A percentile compares a stretch with the other conserved stretches of the same genome.
Evolutionary conservation across 1,284 basidiomycete species (phyloP).

Genomic region (Lentinus polychrous): DNA sequence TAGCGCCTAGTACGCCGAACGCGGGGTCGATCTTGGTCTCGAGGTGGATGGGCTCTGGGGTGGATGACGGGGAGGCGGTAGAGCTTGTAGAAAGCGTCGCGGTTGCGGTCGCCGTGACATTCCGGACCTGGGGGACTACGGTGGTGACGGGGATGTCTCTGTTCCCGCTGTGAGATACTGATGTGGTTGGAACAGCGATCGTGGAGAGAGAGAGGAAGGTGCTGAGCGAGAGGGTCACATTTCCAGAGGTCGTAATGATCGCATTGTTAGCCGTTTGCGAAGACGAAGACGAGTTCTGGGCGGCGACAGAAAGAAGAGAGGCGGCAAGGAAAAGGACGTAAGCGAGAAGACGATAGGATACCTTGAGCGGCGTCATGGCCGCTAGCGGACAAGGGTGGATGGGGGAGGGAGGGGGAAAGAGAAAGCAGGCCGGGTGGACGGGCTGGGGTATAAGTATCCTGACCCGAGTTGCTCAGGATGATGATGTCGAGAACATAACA

Average conservation of each 20-base stretch:
- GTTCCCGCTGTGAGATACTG: slow-evolving; percentile 41
- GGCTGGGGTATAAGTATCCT: slow-evolving; percentile 13
- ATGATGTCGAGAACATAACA: slow-evolving; percentile 1
- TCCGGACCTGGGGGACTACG: slow-evolving; percentile 48
- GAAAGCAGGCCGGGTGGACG: slow-evolving; percentile 13
- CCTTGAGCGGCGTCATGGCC: slow-evolving; percentile 7
- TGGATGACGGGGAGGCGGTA: slow-evolving; percentile 39
- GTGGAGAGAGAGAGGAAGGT: slow-evolving; percentile 55
- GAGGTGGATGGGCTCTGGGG: slow-evolving; percentile 50
- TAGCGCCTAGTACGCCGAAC: slow-evolving; percentile 82
- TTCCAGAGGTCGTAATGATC: slow-evolving; percentile 25
- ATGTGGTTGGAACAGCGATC: slow-evolving; percentile 42
- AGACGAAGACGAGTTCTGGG: slow-evolving; percentile 14
- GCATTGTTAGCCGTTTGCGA: slow-evolving; percentile 10
- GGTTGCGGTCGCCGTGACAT: slow-evolving; percentile 49
- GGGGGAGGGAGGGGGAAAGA: slow-evolving; percentile 11
- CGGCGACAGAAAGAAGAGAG: slow-evolving; percentile 9
- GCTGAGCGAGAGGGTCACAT: slow-evolving; percentile 37
- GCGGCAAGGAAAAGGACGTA: slow-evolving; percentile 8
- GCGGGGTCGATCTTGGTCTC: slow-evolving; percentile 80
- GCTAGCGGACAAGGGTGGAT: slow-evolving; percentile 11
- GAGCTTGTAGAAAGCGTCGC: slow-evolving; percentile 29
- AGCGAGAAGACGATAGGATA: slow-evolving; percentile 3
- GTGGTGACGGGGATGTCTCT: slow-evolving; percentile 42
- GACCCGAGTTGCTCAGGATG: slow-evolving; percentile 7